These are phyloP conservation scores for Boechera divaricarpa DNA, from an alignment of 345 rosid genomes.

Conservation along the genomic window DNA sequence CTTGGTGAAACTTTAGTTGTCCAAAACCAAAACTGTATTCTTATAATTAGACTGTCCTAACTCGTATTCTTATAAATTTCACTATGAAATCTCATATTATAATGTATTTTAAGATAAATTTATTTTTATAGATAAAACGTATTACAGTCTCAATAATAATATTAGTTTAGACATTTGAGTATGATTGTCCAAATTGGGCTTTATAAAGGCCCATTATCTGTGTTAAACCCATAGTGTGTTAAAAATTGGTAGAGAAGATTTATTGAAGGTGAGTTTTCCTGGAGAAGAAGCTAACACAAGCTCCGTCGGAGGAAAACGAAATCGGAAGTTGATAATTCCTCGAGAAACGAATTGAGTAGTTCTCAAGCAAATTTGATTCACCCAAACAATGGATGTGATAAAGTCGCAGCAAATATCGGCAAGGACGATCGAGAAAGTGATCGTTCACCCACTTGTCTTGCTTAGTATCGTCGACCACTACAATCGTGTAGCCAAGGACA, in stretches of 20 bases:
- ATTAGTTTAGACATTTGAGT: no score
- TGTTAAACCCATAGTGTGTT: background rate
- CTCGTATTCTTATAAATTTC: no score
- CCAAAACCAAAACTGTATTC: no score
- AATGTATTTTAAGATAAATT: no score
- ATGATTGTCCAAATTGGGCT: constrained; percentile 8
- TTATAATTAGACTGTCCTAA: no score
- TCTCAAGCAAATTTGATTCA: background rate
- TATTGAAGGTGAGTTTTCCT: constrained; percentile 33
- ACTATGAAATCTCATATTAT: no score
- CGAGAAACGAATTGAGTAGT: background rate
- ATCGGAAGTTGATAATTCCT: constrained; percentile 15
- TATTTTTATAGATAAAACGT: background rate
- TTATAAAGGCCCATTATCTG: constrained; percentile 6
- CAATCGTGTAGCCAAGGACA: constrained; percentile 84
- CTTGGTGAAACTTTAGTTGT: no score
- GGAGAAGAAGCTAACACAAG: constrained; percentile 43
- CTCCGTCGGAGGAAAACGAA: background rate
- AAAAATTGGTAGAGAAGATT: background rate
- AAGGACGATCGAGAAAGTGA: constrained; percentile 82
- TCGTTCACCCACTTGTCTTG: constrained; percentile 91
- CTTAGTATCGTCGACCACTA: constrained; percentile 95
- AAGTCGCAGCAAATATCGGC: constrained; percentile 80
- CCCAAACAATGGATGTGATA: constrained; percentile 70
- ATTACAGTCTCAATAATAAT: background rate